Conservation (phyloP, 2,329 filamentous ascomycete genomes). For the Aspergillus sojae region DNA sequence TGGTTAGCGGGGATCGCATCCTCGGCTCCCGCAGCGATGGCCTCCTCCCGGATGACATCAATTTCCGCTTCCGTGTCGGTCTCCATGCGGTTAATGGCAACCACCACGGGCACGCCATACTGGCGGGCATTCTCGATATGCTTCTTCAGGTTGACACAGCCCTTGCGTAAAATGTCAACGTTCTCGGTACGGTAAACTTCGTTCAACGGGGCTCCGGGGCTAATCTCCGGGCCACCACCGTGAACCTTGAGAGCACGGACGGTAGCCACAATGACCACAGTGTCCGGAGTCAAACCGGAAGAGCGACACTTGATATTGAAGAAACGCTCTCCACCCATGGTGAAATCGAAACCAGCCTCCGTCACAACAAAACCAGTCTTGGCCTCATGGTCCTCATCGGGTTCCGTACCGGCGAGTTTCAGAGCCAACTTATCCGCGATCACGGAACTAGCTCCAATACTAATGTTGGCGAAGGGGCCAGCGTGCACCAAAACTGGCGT, state of each 20-base stretch:
- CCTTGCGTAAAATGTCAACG: constrained; percentile 82
- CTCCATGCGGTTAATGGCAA: constrained; percentile 95
- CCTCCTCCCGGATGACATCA: constrained; percentile 83
- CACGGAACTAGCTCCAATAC: constrained; percentile 93
- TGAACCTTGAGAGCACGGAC: constrained; percentile 96
- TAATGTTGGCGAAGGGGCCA: constrained; percentile 97
- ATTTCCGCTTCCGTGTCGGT: constrained; percentile 94
- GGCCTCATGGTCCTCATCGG: constrained; percentile 78
- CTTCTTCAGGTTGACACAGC: constrained; percentile 93
- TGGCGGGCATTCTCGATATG: constrained; percentile 87
- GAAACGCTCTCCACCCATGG: constrained; percentile 98
- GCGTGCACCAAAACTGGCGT: constrained; percentile 98
- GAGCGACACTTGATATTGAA: constrained; percentile 99
- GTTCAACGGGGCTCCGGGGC: constrained; percentile 79
- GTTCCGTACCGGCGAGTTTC: constrained; percentile 92
- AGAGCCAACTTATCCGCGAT: constrained; percentile 93
- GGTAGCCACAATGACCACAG: constrained; percentile 92
- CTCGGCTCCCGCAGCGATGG: constrained; percentile 86
- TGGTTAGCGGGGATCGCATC: constrained; percentile 94
- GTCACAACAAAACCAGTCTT: constrained; percentile 94
- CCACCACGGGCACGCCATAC: constrained; percentile 91
- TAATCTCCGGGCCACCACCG: constrained; percentile 91
- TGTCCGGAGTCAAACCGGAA: constrained; percentile 88
- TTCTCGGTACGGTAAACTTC: constrained; percentile 93
- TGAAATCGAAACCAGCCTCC: constrained; percentile 98